Conservation (phyloP, 805 yeast species). For the Schwanniomyces pseudopolymorphus region DNA sequence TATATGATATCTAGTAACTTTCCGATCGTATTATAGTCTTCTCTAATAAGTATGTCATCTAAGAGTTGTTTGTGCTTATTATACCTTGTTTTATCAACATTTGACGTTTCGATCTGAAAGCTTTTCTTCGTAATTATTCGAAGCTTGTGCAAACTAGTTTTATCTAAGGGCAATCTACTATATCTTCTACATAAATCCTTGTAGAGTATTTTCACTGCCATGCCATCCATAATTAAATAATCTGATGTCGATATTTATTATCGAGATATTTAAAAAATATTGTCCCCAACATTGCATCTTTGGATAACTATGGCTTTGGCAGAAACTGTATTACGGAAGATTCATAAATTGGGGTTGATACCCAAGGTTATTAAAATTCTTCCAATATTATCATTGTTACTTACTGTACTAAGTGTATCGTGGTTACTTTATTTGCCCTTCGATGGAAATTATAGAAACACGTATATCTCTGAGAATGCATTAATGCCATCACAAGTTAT, state of each 20-base stretch:
- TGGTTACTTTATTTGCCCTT: constrained; percentile 66
- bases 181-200: constrained; percentile 22
- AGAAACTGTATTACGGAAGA: constrained; percentile 36
- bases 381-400: constrained; percentile 32
- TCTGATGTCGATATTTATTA: not conserved
- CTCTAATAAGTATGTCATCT: constrained; percentile 27
- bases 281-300: not conserved
- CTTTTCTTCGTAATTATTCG: constrained; percentile 10
- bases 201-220: constrained; percentile 13
- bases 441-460: constrained; percentile 77
- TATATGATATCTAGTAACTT: constrained; percentile 27
- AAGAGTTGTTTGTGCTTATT: constrained; percentile 10
- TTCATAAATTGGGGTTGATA: constrained; percentile 39
- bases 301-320: constrained; percentile 40
- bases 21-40: constrained; percentile 23
- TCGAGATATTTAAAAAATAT: not conserved
- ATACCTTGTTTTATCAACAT: constrained; percentile 12
- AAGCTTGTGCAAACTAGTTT: constrained; percentile 6
- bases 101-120: constrained; percentile 5
- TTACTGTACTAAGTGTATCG: constrained; percentile 32
- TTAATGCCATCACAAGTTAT: constrained; percentile 95
- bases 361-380: constrained; percentile 34
- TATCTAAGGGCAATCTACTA: constrained; percentile 31
- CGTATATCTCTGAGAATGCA: constrained; percentile 94
- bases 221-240: not conserved